Base-by-base conservation (phyloP, 2,329 filamentous ascomycete genomes). In the Zymoseptoria brevis region DNA sequence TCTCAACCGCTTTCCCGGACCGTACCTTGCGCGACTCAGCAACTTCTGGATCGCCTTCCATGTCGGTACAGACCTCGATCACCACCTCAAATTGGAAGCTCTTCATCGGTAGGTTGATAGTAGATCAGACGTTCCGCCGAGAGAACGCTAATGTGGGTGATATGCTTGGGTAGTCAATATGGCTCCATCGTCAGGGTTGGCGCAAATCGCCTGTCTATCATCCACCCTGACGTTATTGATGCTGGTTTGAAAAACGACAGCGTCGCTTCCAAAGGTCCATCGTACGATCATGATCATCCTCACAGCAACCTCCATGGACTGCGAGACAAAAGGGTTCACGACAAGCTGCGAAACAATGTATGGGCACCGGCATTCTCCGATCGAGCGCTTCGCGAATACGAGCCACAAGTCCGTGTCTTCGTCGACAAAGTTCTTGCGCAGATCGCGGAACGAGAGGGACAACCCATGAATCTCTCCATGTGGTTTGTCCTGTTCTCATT, bases 401-500 rank as follows among this genome's bases (percentile, higher is more conserved):
- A 78, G 62, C 60, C 68, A 9, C 67, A 71, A 1, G 66, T 78
- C 8, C 58, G 66, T n/a, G 58, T 26, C 2, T 73, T 73, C 58
- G 72, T 69, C 16, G 62, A 73, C 22, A 64, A 70, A 59, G 61
- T 77, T 6, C 56, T 74, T 3, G 51, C 63, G 2, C 65, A 69
- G 3, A 53, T 77, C 22, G 53, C 57, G 0, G 67, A 68, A 48
- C 56, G 53, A 7, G 26, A 55, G 8, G 64, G 69, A 56, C 53
- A 66, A 57, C 65, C 70, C 1, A 59, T 80, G 8, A 68, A 76
- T 55, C 66, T 77, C 21, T 66, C 71, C 1, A 69, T 75, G 51
- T 77, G 72, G 65, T 75, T 76, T 59, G 73, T 72, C 21, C 71
- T 74, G 52, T 79, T 73, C 61, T 70, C 66, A 9, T 79, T 76